Base-by-base conservation (phyloP, 1,284 basidiomycete genomes). In the Melanopsichium pennsylvanicum region DNA sequence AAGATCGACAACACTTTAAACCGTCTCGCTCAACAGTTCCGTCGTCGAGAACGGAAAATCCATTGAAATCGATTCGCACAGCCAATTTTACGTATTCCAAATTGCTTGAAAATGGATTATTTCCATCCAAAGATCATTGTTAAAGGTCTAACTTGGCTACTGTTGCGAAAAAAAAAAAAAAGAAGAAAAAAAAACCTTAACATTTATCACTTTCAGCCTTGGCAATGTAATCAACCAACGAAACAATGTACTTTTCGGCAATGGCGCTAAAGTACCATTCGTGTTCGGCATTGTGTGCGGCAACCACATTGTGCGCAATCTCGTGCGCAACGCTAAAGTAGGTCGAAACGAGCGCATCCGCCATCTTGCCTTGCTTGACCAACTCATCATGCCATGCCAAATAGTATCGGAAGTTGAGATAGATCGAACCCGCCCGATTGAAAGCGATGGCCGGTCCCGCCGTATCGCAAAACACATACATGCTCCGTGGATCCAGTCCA, bases 241-340 rank as follows among this genome's bases (percentile, higher is more conserved):
- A 67, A 10, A 82, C 57, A 32, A 86, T 80, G 63, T 84, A 84
- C 66, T 84, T 86, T 81, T 96, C 92, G 60, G 90, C 90, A 18
- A 97, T 90, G 6, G 90, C 88, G 26, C 91, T 92, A 76, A 96
- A 94, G 81, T 93, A 96, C 81, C 95, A 97, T 72, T 93, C 91
- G 76, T 95, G 92, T 78, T 83, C 75, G 1, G 83, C 72, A 62
- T 85, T 84, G 64, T 85, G 84, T 9, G 91, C 89, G 41, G 87
- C 84, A 15, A 91, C 89, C 2, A 92, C 83, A 72, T 93, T 93
- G 80, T 93, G 91, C 12, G 80, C 72, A 25, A 82, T 89, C 80
- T 95, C 94, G 80, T 97, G 95, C 0, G 93, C 93, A 9, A 97
- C 84, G 1, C 90, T 89, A 75, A 94, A 92, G 79, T 90, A 97